A percentile compares a stretch with the other conserved stretches of the same genome.
Conservation (phyloP, 148 eudicot genomes). For the Vaccinium macrocarpon region DNA sequence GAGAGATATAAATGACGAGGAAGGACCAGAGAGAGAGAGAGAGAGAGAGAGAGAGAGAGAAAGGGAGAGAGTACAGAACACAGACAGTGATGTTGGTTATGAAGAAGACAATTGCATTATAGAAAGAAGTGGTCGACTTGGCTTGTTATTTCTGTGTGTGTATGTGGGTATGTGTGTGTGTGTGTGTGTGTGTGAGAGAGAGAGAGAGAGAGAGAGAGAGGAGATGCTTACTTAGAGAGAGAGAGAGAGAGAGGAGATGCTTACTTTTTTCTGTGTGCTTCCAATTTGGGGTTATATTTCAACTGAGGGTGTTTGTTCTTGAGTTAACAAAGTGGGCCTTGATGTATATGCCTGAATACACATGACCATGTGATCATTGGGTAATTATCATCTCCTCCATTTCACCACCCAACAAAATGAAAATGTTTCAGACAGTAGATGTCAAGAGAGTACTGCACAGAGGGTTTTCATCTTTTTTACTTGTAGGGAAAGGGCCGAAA, state of each 20-base stretch:
- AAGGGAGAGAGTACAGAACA: constrained; percentile 28
- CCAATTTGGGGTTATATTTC: constrained; percentile 40
- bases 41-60: constrained; percentile 18
- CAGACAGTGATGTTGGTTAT: constrained; percentile 47
- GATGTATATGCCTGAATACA: constrained; percentile 40
- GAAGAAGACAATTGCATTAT: constrained; percentile 52
- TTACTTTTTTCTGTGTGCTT: constrained; percentile 21
- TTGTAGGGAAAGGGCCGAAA: too few relatives aligned
- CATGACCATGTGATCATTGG: constrained; percentile 52
- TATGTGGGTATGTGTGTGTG: neutral
- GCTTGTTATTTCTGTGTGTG: neutral
- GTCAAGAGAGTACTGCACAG: neutral
- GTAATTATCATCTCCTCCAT: constrained; percentile 8
- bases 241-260: constrained; percentile 1
- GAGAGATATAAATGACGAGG: constrained; percentile 4
- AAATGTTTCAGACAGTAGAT: neutral
- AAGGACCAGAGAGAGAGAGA: constrained; percentile 18
- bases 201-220: constrained; percentile 2
- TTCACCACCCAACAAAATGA: neutral
- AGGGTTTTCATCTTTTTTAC: neutral
- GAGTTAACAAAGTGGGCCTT: constrained; percentile 58
- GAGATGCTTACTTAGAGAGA: neutral
- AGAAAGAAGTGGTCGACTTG: constrained; percentile 27
- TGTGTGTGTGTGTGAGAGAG: neutral
- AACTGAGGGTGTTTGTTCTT: constrained; percentile 47